Evolutionary conservation across 305 asterid species (phyloP), one percentile per base, ranked within the genome.

Genomic region (Euphrasia arctica): DNA sequence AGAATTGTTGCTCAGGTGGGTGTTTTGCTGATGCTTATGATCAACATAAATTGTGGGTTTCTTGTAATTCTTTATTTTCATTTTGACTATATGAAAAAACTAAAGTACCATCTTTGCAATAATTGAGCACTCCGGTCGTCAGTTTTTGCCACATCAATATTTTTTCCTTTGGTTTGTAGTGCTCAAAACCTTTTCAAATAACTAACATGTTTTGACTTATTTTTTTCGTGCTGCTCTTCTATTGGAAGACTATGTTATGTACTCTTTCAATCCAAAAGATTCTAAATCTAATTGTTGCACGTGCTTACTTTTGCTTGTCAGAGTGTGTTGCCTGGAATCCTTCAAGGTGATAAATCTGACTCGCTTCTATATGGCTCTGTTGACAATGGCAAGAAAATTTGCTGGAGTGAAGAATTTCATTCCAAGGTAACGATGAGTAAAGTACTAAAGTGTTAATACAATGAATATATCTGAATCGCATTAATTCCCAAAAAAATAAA

Each of bases 311-410:
- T 39, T 39, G 60, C 64, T 50, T 76, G 62, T 69, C 82, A 91
- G 97, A 91, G 97, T 75, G 96, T 91, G 68, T 76, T 91, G 74
- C 97, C 97, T 32, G 97, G 97, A 61, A 91, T 91, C 76, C 93
- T 88, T 70, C 96, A 91, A 79, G 96, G 97, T 58, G 96, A 91
- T 71, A 88, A 91, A 73, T 88, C 97, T 3, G 97, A 88, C 73
- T 82, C 97, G 62, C 97, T 91, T 74, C 70, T 91, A 62, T 91
- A 91, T 65, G 97, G 96, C 61, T 91, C 97, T 64, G 95, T 91
- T 70, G 97, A 91, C 79, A 88, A 86, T 45, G 97, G 97, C 78
- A 86, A 88, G 91, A 91, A 88, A 84, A 83, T 91, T 68, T 80
- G 85, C 82, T 86, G 97, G 97, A 82, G 73, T 67, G 90, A 88